phyloP scores from a whole-genome alignment of 2,329 filamentous ascomycete species.

The Aspergillus caelatus region DNA sequence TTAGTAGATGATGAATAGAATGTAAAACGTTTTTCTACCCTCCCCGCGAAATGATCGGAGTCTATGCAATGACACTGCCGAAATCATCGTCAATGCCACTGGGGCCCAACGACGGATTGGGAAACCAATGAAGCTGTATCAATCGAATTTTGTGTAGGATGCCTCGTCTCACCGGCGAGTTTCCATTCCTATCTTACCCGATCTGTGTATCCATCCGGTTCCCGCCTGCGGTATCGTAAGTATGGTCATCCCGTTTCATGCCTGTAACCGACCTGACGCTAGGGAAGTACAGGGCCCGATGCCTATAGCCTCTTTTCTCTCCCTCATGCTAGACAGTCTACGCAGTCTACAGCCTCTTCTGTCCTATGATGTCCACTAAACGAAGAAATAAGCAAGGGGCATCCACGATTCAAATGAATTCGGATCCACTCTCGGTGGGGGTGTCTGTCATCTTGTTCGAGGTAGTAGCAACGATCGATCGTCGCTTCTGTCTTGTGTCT shows the following conservation, averaged over 20 bases:
- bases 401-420: background rate
- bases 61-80: background rate
- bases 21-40: background rate
- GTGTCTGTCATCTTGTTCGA: background rate
- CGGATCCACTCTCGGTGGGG: background rate
- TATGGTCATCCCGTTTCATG: conserved; percentile 23
- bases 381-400: conserved; percentile 1
- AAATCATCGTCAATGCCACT: background rate
- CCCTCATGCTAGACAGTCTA: background rate
- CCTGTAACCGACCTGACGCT: background rate
- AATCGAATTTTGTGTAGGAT: background rate
- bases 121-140: background rate
- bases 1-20: background rate
- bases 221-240: conserved; percentile 6
- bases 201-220: conserved; percentile 20
- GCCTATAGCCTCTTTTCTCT: background rate
- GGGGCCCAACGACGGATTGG: background rate
- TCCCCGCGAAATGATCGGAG: background rate
- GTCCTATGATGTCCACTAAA: background rate
- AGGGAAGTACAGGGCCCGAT: background rate
- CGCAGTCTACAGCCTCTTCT: conserved; percentile 1
- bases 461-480: background rate
- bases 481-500: background rate
- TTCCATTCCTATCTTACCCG: conserved; percentile 28
- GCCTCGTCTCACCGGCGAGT: conserved; percentile 13